Percentiles rank a stretch among this genome's conserved stretches.
These are phyloP conservation scores for Jamesozyma jinghongensis DNA, from an alignment of 805 yeast species.

Conservation along the genomic window DNA sequence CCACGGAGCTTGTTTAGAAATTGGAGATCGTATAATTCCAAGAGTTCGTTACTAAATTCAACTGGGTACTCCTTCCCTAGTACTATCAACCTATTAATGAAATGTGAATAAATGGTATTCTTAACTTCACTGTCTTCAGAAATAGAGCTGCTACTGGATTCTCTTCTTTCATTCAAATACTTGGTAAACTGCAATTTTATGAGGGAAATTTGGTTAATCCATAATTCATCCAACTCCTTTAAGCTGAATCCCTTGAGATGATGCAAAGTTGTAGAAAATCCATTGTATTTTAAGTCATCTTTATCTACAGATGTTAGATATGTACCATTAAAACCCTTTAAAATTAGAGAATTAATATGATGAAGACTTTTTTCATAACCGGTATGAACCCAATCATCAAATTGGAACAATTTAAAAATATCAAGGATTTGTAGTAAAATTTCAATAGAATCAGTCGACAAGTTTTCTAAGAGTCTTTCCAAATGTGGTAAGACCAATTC, in stretches of 20 bases:
- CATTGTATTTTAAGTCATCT: conserved; percentile 8
- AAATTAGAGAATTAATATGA: conserved; percentile 12
- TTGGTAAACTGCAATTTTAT: conserved; percentile 17
- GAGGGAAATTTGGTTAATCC: conserved; percentile 18
- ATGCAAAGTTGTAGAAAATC: conserved; percentile 13
- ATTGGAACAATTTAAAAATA: conserved; percentile 19
- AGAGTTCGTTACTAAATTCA: conserved; percentile 16
- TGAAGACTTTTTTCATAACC: conserved; percentile 18
- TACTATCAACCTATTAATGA: conserved; percentile 22
- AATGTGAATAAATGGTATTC: conserved; percentile 15
- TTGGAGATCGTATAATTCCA: conserved; percentile 12
- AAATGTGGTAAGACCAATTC: conserved; percentile 20
- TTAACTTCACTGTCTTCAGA: conserved; percentile 8
- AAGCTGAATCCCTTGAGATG: conserved; percentile 16
- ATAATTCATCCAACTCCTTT: conserved; percentile 18
- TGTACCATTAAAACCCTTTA: conserved; percentile 17
- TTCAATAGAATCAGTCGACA: conserved; percentile 18
- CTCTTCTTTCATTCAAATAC: conserved; percentile 16
- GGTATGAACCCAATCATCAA: conserved; percentile 27
- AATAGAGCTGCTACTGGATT: not conserved
- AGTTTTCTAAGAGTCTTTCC: conserved; percentile 14
- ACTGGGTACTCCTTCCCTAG: conserved; percentile 22
- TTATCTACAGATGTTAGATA: conserved; percentile 6
- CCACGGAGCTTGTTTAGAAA: conserved; percentile 13
- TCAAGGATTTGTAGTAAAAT: conserved; percentile 18